Evolutionary conservation across 2,329 filamentous ascomycete genomes (phyloP), one percentile per base, ranked within the genome.

Genomic region (Ascochyta viciae-villosae): DNA sequence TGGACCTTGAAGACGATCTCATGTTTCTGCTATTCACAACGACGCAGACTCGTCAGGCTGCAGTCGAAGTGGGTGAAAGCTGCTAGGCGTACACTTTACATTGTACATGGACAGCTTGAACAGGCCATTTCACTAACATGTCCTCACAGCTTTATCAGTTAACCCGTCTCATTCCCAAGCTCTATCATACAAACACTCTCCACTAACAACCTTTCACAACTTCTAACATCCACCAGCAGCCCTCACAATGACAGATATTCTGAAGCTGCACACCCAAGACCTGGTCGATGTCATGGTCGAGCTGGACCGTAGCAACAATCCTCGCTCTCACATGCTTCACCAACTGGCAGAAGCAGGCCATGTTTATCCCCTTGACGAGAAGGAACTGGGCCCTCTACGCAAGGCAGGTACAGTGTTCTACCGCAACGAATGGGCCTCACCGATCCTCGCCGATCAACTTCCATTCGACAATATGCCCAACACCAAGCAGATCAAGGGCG

Each of bases 201-300:
- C 35, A 22, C 16, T 19, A 43, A 23, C 29, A 35, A 29, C 22
- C 27, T 24, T 19, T 19, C 19, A 19, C 19, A 19, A 19, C 19
- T 19, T 19, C 19, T 19, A 19, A 19, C 19, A 19, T 29, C 27
- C 8, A 29, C 27, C 9, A 29, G 2, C 27, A 29, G 12, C 4
- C 12, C 4, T 31, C 26, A 34, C 29, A 38, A 43, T 47, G 48
- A 8, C 24, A 2, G 35, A 13, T 41, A 8, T 34, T 12, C 46
- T 54, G 10, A 8, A 31, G 4, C 50, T 63, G 9, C 58, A 63
- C 37, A 47, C 16, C 13, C 58, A 65, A 38, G 26, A 54, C 10
- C 38, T 57, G 34, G 16, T 50, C 23, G 58, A 63, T 12, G 31
- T 58, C 49, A 65, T 60, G 54, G 23, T 22, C 19, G 39, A 53